phyloP scores from a whole-genome alignment of 2,329 filamentous ascomycete species.

The Leptodontidium sp. region DNA sequence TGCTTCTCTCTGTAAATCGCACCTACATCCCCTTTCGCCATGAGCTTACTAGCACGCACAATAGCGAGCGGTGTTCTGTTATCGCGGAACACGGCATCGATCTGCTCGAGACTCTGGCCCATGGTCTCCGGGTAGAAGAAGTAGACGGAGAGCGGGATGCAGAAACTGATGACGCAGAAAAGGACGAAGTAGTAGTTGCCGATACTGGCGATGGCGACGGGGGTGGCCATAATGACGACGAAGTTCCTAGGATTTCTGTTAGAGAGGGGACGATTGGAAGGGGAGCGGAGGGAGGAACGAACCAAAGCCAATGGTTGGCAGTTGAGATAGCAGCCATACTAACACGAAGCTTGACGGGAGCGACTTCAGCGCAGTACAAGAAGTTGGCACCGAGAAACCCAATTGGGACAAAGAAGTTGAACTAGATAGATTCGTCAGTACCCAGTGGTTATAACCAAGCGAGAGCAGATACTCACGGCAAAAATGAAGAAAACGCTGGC shows the following conservation, averaged over 20 bases:
- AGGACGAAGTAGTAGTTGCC: constrained; percentile 49
- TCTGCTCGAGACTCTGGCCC: constrained; percentile 69
- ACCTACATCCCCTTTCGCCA: constrained; percentile 27
- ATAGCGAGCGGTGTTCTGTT: constrained; percentile 49
- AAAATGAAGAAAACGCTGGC: constrained; percentile 64
- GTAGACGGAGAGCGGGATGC: constrained; percentile 40
- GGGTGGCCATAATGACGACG: constrained; percentile 54
- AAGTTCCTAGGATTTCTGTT: constrained; percentile 49
- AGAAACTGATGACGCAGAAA: constrained; percentile 46
- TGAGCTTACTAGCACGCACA: constrained; percentile 37
- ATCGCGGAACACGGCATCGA: constrained; percentile 63
- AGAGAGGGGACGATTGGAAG: neutral
- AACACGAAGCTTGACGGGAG: constrained; percentile 59
- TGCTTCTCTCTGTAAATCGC: constrained; percentile 23
- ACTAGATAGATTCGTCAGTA: constrained; percentile 41
- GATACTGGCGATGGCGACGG: constrained; percentile 47
- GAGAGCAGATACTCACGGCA: constrained; percentile 43
- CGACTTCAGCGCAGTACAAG: constrained; percentile 66
- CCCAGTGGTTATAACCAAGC: no score
- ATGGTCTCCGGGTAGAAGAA: constrained; percentile 67
- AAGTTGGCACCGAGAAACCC: constrained; percentile 67
- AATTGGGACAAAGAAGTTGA: constrained; percentile 67
- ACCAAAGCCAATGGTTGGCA: constrained; percentile 60
- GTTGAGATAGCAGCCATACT: constrained; percentile 65
- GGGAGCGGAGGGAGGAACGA: neutral